phyloP scores from a whole-genome alignment of 2,329 filamentous ascomycete species.

The Fusarium gaditjirri region DNA sequence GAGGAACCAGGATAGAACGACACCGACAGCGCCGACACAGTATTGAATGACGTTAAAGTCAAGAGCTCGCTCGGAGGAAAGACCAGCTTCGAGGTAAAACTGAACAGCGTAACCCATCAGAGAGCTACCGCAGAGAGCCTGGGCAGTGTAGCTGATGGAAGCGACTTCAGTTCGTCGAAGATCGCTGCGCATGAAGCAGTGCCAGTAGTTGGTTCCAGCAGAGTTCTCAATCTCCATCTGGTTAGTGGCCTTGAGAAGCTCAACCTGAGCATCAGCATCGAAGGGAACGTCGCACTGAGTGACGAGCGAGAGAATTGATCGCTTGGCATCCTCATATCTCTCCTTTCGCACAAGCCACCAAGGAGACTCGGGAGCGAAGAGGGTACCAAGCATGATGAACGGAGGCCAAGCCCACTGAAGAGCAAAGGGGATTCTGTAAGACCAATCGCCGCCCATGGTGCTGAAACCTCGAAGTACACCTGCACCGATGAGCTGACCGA shows the following conservation, averaged over 20 bases:
- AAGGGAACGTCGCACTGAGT: constrained; percentile 12
- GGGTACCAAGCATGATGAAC: constrained; percentile 56
- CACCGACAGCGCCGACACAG: constrained; percentile 4
- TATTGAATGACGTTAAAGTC: constrained; percentile 23
- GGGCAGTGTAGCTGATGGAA: constrained; percentile 9
- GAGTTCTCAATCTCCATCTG: constrained; percentile 26
- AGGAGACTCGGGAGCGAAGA: constrained; percentile 61
- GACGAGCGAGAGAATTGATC: constrained; percentile 37
- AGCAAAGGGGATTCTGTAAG: constrained; percentile 60
- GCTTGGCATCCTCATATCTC: constrained; percentile 52
- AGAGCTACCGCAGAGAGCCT: constrained; percentile 15
- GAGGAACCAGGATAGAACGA: constrained; percentile 17
- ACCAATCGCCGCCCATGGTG: constrained; percentile 54
- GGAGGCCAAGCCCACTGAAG: constrained; percentile 60
- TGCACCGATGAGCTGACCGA: constrained; percentile 58
- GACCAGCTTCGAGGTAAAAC: constrained; percentile 13
- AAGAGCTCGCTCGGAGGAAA: constrained; percentile 2
- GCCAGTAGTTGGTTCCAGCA: constrained; percentile 26
- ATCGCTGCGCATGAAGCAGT: constrained; percentile 24
- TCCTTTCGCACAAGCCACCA: constrained; percentile 60
- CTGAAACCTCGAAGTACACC: constrained; percentile 55
- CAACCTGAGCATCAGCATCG: constrained; percentile 55
- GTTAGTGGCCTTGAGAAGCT: constrained; percentile 52
- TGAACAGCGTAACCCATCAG: constrained; percentile 20
- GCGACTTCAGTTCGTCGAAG: constrained; percentile 13